phyloP scores from a whole-genome alignment of 2,329 filamentous ascomycete genomes.

The Malbranchea zuffiana region DNA sequence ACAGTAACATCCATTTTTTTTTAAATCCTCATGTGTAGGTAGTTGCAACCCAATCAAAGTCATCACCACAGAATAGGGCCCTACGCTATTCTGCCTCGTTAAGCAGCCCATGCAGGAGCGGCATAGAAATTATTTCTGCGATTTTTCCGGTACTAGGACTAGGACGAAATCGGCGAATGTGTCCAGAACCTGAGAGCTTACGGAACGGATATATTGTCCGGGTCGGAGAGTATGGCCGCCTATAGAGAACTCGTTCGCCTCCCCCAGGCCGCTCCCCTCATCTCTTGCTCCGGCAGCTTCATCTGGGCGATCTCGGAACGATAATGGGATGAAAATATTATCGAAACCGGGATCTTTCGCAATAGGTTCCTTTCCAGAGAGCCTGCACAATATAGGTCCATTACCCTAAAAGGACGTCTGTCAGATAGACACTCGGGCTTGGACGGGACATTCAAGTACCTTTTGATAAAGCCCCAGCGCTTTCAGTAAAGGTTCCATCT shows the following conservation, averaged over 20 bases:
- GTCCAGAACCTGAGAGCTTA: slow-evolving; percentile 6
- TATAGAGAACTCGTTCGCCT: slow-evolving; percentile 7
- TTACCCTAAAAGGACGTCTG: slow-evolving; percentile 5
- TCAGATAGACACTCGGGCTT: slow-evolving; percentile 3
- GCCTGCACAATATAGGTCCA: slow-evolving; percentile 9
- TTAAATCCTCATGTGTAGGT: no score
- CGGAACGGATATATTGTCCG: slow-evolving; percentile 8
- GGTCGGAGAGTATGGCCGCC: slow-evolving; percentile 6
- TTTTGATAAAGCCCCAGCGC: slow-evolving; percentile 3
- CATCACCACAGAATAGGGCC: no score
- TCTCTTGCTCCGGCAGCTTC: no score
- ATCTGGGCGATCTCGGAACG: no score
- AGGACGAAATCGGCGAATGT: slow-evolving; percentile 8
- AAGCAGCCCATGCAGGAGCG: no score
- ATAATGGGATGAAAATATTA: slow-evolving; percentile 11
- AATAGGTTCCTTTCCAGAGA: slow-evolving; percentile 8
- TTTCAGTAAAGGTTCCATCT: no score
- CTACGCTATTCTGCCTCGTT: no score
- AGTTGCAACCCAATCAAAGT: no score
- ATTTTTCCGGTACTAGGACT: slow-evolving; percentile 8
- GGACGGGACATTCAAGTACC: slow-evolving; percentile 1
- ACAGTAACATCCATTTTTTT: no score
- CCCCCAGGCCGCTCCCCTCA: no score
- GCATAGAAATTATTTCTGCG: slow-evolving; percentile 2
- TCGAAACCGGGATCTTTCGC: slow-evolving; percentile 5